Conservation (phyloP, 768 basidiomycete species). For the Exidia glandulosa region DNA sequence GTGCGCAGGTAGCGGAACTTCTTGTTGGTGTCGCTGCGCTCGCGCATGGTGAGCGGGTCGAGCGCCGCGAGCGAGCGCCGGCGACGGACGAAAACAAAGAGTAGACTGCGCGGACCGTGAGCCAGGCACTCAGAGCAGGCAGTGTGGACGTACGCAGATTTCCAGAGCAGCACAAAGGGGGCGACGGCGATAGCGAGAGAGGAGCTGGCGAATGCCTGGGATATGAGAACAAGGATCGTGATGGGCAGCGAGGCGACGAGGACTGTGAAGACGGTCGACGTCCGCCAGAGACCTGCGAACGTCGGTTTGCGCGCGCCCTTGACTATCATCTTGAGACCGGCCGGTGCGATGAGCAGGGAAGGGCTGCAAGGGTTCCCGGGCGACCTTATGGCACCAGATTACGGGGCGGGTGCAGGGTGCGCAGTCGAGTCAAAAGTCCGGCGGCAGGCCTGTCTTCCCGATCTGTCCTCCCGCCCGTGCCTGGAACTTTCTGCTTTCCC, state of each 20-base stretch:
- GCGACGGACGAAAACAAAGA: background rate
- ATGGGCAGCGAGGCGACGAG: background rate
- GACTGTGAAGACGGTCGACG: background rate
- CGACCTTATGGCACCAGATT: no score
- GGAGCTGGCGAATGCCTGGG: background rate
- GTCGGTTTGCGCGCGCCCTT: background rate
- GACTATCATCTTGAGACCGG: background rate
- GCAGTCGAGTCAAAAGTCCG: no score
- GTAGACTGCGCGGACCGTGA: background rate
- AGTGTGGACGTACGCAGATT: background rate
- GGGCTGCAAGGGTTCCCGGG: no score
- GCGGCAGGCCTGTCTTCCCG: no score
- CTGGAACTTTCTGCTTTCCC: no score
- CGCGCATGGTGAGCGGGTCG: background rate
- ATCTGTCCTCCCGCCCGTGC: no score
- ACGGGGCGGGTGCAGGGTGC: no score
- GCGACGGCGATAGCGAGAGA: background rate
- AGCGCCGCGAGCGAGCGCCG: background rate
- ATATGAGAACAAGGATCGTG: background rate
- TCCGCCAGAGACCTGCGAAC: background rate
- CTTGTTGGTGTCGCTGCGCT: conserved; percentile 1
- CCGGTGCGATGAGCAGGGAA: no score
- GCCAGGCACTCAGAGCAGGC: background rate
- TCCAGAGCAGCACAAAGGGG: background rate
- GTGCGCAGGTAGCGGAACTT: background rate